Percentiles rank a stretch among this genome's conserved stretches.
Evolutionary conservation across 495 filamentous ascomycete species (phyloP).

Genomic region (Usnea hakonensis): DNA sequence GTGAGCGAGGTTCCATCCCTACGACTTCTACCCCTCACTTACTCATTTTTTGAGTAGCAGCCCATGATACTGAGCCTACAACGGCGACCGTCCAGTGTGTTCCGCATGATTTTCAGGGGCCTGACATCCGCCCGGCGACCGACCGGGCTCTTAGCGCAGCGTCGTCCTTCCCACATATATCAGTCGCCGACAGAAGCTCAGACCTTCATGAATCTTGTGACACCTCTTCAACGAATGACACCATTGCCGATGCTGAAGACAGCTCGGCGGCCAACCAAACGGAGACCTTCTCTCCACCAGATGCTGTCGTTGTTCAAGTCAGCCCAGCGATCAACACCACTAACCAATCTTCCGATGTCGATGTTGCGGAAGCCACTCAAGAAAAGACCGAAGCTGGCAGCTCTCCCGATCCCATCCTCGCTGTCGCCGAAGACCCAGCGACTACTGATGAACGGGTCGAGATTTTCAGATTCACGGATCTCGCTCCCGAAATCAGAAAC

Average conservation of each 20-base stretch:
- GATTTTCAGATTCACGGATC: neutral
- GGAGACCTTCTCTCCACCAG: neutral
- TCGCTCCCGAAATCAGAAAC: slow-evolving; percentile 26
- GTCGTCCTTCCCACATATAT: no score
- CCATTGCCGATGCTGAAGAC: neutral
- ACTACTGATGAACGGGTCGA: neutral
- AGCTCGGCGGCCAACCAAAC: neutral
- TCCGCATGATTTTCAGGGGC: neutral
- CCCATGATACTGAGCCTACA: neutral
- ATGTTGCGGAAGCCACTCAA: neutral
- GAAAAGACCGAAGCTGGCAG: neutral
- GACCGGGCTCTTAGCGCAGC: neutral
- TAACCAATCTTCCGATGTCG: neutral
- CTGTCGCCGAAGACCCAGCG: neutral
- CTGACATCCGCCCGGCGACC: neutral
- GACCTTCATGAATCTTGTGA: neutral
- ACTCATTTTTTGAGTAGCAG: neutral
- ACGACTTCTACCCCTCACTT: neutral
- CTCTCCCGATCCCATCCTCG: neutral
- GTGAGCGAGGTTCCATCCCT: neutral
- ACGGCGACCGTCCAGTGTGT: neutral
- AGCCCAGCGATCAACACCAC: neutral
- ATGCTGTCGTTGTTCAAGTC: neutral
- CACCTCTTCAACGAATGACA: neutral
- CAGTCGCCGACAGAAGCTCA: neutral